phyloP scores from a whole-genome alignment of 1,139 yeast genomes.

The Blastobotrys proliferans region DNA sequence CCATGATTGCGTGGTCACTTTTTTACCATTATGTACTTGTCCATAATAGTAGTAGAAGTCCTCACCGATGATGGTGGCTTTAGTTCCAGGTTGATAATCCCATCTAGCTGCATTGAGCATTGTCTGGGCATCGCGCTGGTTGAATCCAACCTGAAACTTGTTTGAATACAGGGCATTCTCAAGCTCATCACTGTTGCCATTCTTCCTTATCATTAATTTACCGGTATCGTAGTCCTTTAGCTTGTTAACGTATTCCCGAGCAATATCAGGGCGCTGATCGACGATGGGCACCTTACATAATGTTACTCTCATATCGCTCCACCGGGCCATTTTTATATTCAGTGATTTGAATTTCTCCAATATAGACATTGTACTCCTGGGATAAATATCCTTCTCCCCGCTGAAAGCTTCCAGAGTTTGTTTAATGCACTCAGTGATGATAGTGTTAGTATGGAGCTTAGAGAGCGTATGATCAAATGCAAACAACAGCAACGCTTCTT shows the following conservation, averaged over 20 bases:
- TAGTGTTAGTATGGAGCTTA: neutral
- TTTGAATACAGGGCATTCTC: too few relatives aligned
- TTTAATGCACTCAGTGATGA: constrained; percentile 2
- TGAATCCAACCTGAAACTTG: neutral
- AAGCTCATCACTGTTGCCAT: too few relatives aligned
- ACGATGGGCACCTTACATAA: constrained; percentile 2
- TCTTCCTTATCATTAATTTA: neutral
- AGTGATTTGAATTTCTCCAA: constrained; percentile 5
- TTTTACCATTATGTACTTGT: constrained; percentile 2
- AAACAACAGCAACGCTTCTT: constrained; percentile 6
- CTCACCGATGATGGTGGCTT: neutral
- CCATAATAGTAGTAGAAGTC: constrained; percentile 7
- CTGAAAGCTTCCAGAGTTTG: constrained; percentile 2
- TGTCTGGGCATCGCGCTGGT: constrained; percentile 1
- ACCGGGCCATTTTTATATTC: neutral
- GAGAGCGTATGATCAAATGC: constrained; percentile 4
- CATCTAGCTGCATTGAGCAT: constrained; percentile 5
- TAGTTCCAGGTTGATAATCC: constrained; percentile 11
- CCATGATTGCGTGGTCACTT: constrained; percentile 2
- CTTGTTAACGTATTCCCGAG: neutral
- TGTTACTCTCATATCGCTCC: neutral
- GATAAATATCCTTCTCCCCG: neutral
- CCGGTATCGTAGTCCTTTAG: neutral
- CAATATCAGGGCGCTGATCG: neutral
- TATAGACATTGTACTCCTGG: constrained; percentile 1